Base-by-base conservation (phyloP, 257 asterid genomes). In the Eucommia ulmoides region DNA sequence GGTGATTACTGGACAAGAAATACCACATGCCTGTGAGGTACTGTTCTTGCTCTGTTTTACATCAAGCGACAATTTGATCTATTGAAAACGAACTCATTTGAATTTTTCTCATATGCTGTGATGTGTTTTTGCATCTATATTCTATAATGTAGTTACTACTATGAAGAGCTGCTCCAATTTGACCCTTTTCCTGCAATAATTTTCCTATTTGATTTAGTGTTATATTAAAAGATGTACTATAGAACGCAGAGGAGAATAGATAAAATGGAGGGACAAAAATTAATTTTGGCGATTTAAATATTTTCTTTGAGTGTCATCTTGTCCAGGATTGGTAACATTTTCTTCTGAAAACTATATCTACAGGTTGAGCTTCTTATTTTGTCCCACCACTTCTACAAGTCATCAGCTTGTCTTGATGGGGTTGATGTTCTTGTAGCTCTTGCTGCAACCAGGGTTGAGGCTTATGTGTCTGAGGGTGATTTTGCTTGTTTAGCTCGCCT, bases 21-120 rank as follows among this genome's bases (percentile, higher is more conserved):
- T 91, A 65, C 98, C 98, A 56, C 94, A 89, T 73, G 96, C 88
- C 24, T 91, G 98, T 53, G 98, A 91, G 94, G 98, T 89, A 80
- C 52, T 59, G 16, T 11, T 14, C 15, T 49, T 8, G 22, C 20
- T n/a, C n/a, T n/a, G n/a, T n/a, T n/a, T n/a, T n/a, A n/a, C n/a
- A n/a, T n/a, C n/a, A n/a, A n/a, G n/a, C n/a, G n/a, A n/a, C n/a
- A n/a, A n/a, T n/a, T n/a, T n/a, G n/a, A n/a, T n/a, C n/a, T n/a
- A n/a, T n/a, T n/a, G n/a, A n/a, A n/a, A n/a, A n/a, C n/a, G n/a
- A n/a, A n/a, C n/a, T n/a, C n/a, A n/a, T n/a, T n/a, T n/a, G n/a
- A n/a, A n/a, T n/a, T n/a, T n/a, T n/a, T n/a, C n/a, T n/a, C n/a
- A n/a, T n/a, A n/a, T n/a, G n/a, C n/a, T n/a, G n/a, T n/a, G n/a